These are phyloP conservation scores for Hibiscus tridactylites DNA, from an alignment of 345 rosid genomes.

Conservation along the genomic window DNA sequence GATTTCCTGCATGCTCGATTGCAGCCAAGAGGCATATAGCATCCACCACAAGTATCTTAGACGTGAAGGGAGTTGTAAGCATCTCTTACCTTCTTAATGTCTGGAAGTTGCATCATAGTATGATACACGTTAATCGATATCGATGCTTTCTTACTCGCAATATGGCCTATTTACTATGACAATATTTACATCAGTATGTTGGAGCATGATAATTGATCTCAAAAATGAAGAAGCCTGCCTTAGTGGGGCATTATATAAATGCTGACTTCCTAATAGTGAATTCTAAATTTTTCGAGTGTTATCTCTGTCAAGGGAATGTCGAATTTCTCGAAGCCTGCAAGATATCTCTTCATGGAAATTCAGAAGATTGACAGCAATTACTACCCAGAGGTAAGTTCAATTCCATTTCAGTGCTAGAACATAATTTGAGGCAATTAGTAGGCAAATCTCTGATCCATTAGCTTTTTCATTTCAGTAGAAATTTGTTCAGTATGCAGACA, in stretches of 20 bases:
- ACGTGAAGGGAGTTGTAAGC: slow-evolving; percentile 63
- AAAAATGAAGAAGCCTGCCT: background rate
- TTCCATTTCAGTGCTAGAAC: background rate
- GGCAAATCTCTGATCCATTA: background rate
- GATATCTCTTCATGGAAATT: slow-evolving; percentile 52
- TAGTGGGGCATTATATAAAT: background rate
- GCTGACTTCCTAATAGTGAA: background rate
- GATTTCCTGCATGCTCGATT: slow-evolving; percentile 49
- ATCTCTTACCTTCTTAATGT: background rate
- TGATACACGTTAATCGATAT: background rate
- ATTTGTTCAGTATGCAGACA: background rate
- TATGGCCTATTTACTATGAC: background rate
- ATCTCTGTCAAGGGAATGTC: slow-evolving; percentile 45
- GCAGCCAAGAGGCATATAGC: slow-evolving; percentile 53
- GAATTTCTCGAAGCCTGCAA: slow-evolving; percentile 59
- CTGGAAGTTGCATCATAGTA: background rate
- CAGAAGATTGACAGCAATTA: slow-evolving; percentile 60
- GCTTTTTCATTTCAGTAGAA: background rate
- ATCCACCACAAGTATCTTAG: slow-evolving; percentile 48
- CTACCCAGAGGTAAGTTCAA: slow-evolving; percentile 50
- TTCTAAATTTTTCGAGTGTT: slow-evolving; percentile 13
- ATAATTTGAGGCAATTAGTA: background rate
- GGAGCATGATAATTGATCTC: background rate
- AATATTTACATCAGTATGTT: background rate
- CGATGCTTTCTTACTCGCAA: background rate